Evolutionary conservation across 75 land plant genomes (phyloP), one percentile per base, ranked within the genome.

Genomic region (Pinus tabuliformis): DNA sequence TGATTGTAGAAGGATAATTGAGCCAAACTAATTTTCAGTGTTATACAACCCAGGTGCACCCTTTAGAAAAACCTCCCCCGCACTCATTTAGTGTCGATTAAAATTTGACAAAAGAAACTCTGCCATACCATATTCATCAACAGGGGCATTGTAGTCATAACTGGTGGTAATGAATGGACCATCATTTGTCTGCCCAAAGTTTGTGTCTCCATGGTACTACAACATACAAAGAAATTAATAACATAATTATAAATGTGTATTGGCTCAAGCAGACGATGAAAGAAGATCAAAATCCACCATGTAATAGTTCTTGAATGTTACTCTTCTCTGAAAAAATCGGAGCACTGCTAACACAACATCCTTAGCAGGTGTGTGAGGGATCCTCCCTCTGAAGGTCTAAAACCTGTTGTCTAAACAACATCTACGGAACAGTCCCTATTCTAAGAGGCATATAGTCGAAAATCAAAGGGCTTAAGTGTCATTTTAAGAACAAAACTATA

Each of bases 331-430:
- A 77, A 86, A 95, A 76, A 95, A 95, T 3, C 98, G 81, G 17
- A 96, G 96, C 26, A 93, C 94, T 16, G 92, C 73, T 61, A 65
- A 95, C 12, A 96, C 96, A 36, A 93, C 58, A 75, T 95, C 98
- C 59, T 95, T 92, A 7, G 85, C 88, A 15, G 92, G 90, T 56
- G 93, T 85, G 28, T 86, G 77, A 30, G 98, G 96, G 45, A 78
- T 81, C 33, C 58, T 33, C 9, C 80, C 87, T 63, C 96, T 93
- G 85, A 88, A 93, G 37, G 73, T 76, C 75, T 91, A 89, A 65
- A 89, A 95, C 98, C 98, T 94, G 70, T 20, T 26, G 26, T 26
- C 0, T 26, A 26, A 26, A 26, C 26, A 26, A 26, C 26, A 26
- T 26, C 26, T 26, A 0, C 0, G 26, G 0, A 26, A 26, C 26